Evolutionary conservation across 2,329 filamentous ascomycete species (phyloP), one percentile per base, ranked within the genome.

Genomic region (Paraphoma chrysanthemicola): DNA sequence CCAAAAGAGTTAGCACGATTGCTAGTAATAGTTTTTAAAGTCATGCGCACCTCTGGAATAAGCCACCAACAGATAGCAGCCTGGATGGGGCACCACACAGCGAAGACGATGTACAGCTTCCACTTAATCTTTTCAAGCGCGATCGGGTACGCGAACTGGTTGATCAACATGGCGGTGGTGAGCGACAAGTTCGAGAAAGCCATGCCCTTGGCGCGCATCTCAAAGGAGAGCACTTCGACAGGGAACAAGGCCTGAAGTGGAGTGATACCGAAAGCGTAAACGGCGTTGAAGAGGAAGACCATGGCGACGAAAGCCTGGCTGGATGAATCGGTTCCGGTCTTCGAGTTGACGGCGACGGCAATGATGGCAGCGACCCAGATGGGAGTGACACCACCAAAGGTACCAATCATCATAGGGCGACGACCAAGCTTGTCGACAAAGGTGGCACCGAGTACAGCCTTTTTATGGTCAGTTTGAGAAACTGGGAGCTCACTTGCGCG

Each of bases 161-260:
- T 73, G 45, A 73, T 46, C 44, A 73, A 51, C 53, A 60, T 64
- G 30, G 59, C 69, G 9, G 60, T 50, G 12, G 54, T 69, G 44
- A 69, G 50, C 0, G 67, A 48, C 42, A 70, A 48, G 39, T 58
- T 57, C 30, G 60, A 64, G 47, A 71, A 67, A 10, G 66, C 69
- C 66, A 71, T 70, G 14, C 69, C 69, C 56, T 77, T 76, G 23
- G 72, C 74, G 31, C 73, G 67, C 18, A 73, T 76, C 39, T 69
- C 66, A 54, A 73, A 74, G 38, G 71, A 69, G 41, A 77, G 68
- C n/a, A 70, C 68, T 44, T 77, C 74, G 10, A 72, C 70, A 12
- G 70, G 63, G 52, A 74, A 76, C 1, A 76, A 59, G 1, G 69
- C 71, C 50, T 71, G 72, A 6, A 76, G 64, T 11, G 74, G 73